Conservation (phyloP, 1,284 basidiomycete species). For the Papiliotrema fonsecae region DNA sequence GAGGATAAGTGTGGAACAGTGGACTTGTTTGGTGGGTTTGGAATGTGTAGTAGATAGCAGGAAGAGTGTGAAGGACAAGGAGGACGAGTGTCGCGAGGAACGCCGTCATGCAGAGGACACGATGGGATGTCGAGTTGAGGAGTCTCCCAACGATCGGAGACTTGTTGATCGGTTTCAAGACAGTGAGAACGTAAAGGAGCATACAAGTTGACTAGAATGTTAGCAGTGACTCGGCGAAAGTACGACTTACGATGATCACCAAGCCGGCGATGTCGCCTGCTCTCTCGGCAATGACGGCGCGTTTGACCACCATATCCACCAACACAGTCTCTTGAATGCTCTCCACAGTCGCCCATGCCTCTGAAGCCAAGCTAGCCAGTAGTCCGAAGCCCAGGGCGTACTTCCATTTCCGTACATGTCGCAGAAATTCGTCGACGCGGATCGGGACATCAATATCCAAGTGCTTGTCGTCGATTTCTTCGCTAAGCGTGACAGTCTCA, state of each 20-base stretch:
- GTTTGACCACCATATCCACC: not conserved
- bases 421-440: slow-evolving; percentile 13
- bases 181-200: not conserved
- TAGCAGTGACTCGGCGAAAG: not conserved
- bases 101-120: slow-evolving; percentile 8
- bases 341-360: slow-evolving; percentile 1
- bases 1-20: not conserved
- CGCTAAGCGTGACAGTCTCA: no score
- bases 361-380: not conserved
- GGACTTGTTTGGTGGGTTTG: slow-evolving; percentile 16
- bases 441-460: slow-evolving; percentile 18
- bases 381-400: slow-evolving; percentile 9
- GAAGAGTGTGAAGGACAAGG: slow-evolving; percentile 21
- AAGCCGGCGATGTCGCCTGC: not conserved
- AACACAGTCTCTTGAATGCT: no score
- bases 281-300: not conserved
- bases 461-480: no score
- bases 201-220: not conserved
- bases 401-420: slow-evolving; percentile 19
- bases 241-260: not conserved
- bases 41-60: slow-evolving; percentile 29
- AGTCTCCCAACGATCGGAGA: not conserved
- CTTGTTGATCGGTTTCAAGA: not conserved
- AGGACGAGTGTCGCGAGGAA: slow-evolving; percentile 17
- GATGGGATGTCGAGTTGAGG: slow-evolving; percentile 14